A percentile compares a stretch with the other conserved stretches of the same genome.
These are phyloP conservation scores for Geranium rotundifolium DNA, from an alignment of 345 rosid genomes.

Conservation along the genomic window DNA sequence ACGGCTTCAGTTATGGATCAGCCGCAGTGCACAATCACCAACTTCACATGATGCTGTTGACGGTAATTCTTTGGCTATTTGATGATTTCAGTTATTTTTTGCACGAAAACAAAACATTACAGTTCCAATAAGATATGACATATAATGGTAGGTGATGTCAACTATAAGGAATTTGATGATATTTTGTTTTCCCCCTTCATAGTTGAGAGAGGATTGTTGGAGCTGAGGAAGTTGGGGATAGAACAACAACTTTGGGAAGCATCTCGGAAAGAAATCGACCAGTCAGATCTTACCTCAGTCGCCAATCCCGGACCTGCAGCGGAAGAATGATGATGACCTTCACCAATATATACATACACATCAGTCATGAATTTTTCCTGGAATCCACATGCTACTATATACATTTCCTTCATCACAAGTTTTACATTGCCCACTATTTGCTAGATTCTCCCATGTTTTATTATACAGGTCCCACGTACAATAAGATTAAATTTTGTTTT, in stretches of 20 bases:
- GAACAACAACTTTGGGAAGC: conserved; percentile 92
- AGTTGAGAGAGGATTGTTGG: conserved; percentile 74
- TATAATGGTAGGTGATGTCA: too few relatives aligned
- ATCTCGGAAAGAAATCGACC: conserved; percentile 55
- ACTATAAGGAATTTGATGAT: neutral
- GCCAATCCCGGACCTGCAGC: conserved; percentile 14
- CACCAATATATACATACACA: too few relatives aligned
- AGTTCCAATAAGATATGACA: too few relatives aligned
- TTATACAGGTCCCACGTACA: neutral
- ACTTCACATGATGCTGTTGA: conserved; percentile 42
- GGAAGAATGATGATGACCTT: neutral
- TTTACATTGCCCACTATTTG: neutral
- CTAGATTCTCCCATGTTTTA: neutral
- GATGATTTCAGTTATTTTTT: neutral
- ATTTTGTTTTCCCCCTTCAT: conserved; percentile 6
- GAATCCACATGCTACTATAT: neutral
- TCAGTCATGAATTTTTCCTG: too few relatives aligned
- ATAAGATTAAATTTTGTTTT: neutral
- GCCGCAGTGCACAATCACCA: conserved; percentile 26
- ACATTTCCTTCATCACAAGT: neutral
- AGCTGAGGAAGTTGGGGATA: conserved; percentile 75
- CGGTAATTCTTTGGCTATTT: conserved; percentile 15
- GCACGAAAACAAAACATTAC: neutral
- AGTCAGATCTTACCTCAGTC: conserved; percentile 8
- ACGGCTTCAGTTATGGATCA: conserved; percentile 36